These are phyloP conservation scores for Bipolaris zeicola DNA, from an alignment of 2,329 filamentous ascomycete genomes.

Conservation along the genomic window DNA sequence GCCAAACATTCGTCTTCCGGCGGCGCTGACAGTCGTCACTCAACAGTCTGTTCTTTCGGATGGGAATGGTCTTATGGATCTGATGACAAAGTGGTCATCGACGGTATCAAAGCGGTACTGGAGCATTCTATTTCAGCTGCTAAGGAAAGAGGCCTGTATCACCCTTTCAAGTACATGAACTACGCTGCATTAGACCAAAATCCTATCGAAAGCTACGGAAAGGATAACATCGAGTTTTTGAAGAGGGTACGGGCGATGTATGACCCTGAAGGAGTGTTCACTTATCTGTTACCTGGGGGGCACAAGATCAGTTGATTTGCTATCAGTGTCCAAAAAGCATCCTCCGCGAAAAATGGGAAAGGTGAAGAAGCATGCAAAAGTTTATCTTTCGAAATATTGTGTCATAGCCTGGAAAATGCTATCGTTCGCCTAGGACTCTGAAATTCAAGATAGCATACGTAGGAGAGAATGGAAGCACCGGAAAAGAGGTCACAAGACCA, in stretches of 20 bases:
- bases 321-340: not conserved
- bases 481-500: not conserved
- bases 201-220: conserved; percentile 48
- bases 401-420: not conserved
- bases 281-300: conserved; percentile 45
- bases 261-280: conserved; percentile 48
- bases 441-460: not conserved
- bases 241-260: conserved; percentile 39
- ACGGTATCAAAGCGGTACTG: not conserved
- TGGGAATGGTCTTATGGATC: conserved; percentile 3
- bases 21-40: not conserved
- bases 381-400: not conserved
- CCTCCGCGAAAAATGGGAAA: not conserved
- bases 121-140: not conserved
- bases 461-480: not conserved
- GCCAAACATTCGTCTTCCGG: not conserved
- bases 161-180: conserved; percentile 53
- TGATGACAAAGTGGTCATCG: not conserved
- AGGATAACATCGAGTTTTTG: conserved; percentile 39
- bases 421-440: not conserved
- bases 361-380: not conserved
- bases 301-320: not conserved
- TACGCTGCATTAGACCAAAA: conserved; percentile 52
- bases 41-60: conserved; percentile 1
- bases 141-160: conserved; percentile 9